Evolutionary conservation across 2,329 filamentous ascomycete genomes (phyloP).

Genomic region (Botrytis galanthina): DNA sequence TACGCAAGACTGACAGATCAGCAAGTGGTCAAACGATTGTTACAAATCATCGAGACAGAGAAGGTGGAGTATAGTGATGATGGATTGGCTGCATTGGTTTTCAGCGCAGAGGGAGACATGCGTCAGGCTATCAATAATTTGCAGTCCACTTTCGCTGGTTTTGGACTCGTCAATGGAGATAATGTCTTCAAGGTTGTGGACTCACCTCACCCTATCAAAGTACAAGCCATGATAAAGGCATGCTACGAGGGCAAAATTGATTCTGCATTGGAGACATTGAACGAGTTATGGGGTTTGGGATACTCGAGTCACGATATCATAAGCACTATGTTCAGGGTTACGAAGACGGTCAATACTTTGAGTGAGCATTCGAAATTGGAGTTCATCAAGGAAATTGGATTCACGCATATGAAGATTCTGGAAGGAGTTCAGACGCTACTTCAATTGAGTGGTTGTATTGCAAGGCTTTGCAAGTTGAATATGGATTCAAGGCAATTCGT

Average conservation of each 20-base stretch:
- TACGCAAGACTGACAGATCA: constrained; percentile 90
- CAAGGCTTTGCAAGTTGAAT: constrained; percentile 88
- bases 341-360: constrained; percentile 87
- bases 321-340: constrained; percentile 98
- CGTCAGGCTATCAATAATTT: constrained; percentile 98
- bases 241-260: constrained; percentile 93
- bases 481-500: constrained; percentile 88
- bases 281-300: constrained; percentile 89
- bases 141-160: constrained; percentile 88
- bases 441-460: constrained; percentile 89
- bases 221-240: constrained; percentile 97
- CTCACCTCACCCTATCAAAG: constrained; percentile 94
- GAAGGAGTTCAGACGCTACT: constrained; percentile 94
- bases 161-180: constrained; percentile 94
- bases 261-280: constrained; percentile 77
- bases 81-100: constrained; percentile 91
- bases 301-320: constrained; percentile 99
- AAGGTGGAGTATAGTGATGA: constrained; percentile 89
- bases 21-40: constrained; percentile 84
- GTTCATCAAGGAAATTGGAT: constrained; percentile 98
- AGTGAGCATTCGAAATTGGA: constrained; percentile 95
- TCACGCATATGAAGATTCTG: constrained; percentile 98
- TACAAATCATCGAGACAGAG: constrained; percentile 92
- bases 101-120: constrained; percentile 98
- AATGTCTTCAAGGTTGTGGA: constrained; percentile 99